Evolutionary conservation across 352 stramenopile species (phyloP).

Genomic region (Phytophthora aleatoria): DNA sequence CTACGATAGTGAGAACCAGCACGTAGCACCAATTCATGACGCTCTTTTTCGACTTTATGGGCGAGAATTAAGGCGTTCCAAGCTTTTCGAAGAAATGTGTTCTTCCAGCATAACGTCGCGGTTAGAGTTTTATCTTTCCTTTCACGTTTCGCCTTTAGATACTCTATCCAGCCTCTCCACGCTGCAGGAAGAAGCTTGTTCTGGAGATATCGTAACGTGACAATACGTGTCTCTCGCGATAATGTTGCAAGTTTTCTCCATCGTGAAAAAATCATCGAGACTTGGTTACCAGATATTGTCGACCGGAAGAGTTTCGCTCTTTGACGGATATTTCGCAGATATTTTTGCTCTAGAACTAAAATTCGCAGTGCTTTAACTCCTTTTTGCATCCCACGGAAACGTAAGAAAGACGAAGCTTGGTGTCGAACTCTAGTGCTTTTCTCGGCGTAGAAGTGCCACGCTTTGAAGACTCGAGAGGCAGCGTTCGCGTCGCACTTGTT

Average conservation of each 20-base stretch:
- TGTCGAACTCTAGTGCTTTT: conserved; percentile 7
- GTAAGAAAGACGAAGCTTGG: conserved; percentile 22
- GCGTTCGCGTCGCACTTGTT: conserved; percentile 26
- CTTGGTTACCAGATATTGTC: conserved; percentile 16
- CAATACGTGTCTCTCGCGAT: conserved; percentile 27
- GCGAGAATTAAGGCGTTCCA: conserved; percentile 33
- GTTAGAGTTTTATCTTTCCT: conserved; percentile 1
- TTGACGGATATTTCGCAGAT: conserved; percentile 3
- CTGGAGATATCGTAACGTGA: conserved; percentile 30
- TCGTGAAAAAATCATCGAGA: conserved; percentile 21
- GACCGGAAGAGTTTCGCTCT: conserved; percentile 33
- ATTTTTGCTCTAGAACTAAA: conserved; percentile 7
- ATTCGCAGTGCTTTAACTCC: conserved; percentile 27
- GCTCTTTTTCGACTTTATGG: conserved; percentile 8
- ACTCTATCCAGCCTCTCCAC: conserved; percentile 35
- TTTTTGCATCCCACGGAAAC: conserved; percentile 25
- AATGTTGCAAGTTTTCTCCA: conserved; percentile 29
- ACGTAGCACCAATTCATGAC: neutral
- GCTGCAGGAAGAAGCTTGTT: conserved; percentile 34
- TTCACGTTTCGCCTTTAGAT: conserved; percentile 1
- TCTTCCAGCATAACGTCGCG: conserved; percentile 24
- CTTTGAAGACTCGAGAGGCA: conserved; percentile 14
- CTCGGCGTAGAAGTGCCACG: conserved; percentile 29
- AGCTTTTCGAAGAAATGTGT: conserved; percentile 25
- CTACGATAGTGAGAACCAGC: conserved; percentile 21